Conservation (phyloP, 768 basidiomycete genomes). For the Amanita phalloides region DNA sequence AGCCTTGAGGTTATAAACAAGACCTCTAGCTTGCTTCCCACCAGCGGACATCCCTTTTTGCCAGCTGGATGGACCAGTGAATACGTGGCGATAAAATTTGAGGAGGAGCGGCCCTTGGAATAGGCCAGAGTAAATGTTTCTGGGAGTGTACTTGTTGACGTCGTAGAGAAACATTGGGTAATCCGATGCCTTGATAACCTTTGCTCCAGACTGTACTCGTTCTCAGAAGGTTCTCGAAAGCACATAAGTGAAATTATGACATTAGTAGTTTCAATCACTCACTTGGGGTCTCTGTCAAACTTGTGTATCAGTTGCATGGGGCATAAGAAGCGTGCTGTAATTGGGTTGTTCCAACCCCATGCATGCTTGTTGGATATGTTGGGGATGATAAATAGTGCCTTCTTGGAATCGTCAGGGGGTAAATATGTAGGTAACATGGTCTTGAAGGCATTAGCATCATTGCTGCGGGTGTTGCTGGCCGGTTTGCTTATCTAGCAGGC, state of each 20-base stretch:
- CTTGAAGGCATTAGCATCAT: neutral
- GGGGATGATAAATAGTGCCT: neutral
- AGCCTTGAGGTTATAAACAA: too few species aligned
- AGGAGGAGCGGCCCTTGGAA: slow-evolving; percentile 1
- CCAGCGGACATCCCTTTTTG: neutral
- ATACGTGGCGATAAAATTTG: neutral
- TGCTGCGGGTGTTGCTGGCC: neutral
- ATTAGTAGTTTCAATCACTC: neutral
- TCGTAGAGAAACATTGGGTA: slow-evolving; percentile 3
- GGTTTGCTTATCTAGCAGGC: slow-evolving; percentile 2
- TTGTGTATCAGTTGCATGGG: neutral
- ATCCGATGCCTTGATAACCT: neutral
- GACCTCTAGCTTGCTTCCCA: too few species aligned
- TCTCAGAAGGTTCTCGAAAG: neutral
- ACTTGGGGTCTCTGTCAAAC: neutral
- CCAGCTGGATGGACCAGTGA: neutral
- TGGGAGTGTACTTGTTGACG: neutral
- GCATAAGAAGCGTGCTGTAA: slow-evolving; percentile 1
- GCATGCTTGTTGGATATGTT: neutral
- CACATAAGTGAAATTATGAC: neutral
- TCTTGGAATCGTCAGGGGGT: neutral
- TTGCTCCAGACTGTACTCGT: neutral
- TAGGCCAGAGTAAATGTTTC: neutral
- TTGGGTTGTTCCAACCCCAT: neutral
- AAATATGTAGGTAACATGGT: neutral